These are phyloP conservation scores for Podaxis sp. DNA, from an alignment of 768 basidiomycete genomes.

Conservation along the genomic window DNA sequence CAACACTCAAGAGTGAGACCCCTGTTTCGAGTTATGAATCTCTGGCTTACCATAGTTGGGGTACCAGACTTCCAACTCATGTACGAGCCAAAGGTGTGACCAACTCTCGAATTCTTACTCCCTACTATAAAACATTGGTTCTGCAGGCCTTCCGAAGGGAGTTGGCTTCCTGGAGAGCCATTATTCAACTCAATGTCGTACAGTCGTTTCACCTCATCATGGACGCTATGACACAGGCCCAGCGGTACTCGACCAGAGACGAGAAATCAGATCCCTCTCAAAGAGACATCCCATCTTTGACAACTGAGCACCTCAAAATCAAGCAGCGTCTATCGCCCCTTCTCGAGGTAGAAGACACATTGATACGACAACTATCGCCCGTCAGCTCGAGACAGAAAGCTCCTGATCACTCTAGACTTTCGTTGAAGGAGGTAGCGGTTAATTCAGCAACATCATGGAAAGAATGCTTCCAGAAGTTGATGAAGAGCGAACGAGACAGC, in stretches of 20 bases:
- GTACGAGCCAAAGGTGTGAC: constrained; percentile 53
- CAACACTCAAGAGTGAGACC: constrained; percentile 7
- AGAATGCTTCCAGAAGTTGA: constrained; percentile 31
- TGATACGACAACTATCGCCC: constrained; percentile 58
- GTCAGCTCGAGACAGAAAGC: constrained; percentile 34
- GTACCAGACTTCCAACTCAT: constrained; percentile 59
- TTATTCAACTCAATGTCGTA: constrained; percentile 71
- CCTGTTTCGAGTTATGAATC: background rate
- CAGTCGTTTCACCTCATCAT: constrained; percentile 65
- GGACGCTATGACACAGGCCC: constrained; percentile 44
- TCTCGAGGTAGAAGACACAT: constrained; percentile 55
- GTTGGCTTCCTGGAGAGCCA: constrained; percentile 61
- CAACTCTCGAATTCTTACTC: background rate
- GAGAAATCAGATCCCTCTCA: constrained; percentile 17
- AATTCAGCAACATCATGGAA: constrained; percentile 57
- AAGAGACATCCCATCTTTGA: constrained; percentile 32
- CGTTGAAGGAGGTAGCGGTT: constrained; percentile 47
- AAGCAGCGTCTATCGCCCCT: constrained; percentile 62
- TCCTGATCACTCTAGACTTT: constrained; percentile 19
- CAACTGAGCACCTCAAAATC: constrained; percentile 47
- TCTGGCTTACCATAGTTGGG: background rate
- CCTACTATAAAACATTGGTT: background rate
- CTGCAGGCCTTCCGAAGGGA: constrained; percentile 54
- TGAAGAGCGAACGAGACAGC: background rate
- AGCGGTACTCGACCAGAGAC: constrained; percentile 21